A percentile compares a stretch with the other conserved stretches of the same genome.
phyloP scores from a whole-genome alignment of 495 filamentous ascomycete genomes.

The Penicillium maclennaniae region DNA sequence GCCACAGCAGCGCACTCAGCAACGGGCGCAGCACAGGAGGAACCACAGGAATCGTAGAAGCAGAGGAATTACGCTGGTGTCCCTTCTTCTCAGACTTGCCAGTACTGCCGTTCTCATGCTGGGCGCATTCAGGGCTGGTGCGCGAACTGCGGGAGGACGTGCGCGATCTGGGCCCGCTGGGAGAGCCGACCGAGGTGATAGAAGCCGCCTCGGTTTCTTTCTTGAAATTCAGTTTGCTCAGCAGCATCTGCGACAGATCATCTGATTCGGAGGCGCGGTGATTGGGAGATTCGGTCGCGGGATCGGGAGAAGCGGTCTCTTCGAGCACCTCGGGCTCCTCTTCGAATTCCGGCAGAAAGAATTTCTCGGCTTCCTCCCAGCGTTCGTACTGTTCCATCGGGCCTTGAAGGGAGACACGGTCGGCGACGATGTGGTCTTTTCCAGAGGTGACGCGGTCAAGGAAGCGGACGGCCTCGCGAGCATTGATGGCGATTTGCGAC shows the following conservation, averaged over 20 bases:
- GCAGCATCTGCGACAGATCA: conserved; percentile 48
- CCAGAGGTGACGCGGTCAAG: conserved; percentile 60
- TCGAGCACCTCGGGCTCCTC: conserved; percentile 35
- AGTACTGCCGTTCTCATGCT: conserved; percentile 28
- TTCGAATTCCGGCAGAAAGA: conserved; percentile 52
- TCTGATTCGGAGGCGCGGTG: conserved; percentile 22
- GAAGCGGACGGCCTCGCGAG: conserved; percentile 60
- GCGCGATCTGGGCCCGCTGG: conserved; percentile 40
- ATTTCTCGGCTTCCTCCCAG: conserved; percentile 62
- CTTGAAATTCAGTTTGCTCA: conserved; percentile 51
- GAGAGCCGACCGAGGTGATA: conserved; percentile 47
- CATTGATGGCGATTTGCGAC: conserved; percentile 55
- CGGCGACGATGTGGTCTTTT: conserved; percentile 46
- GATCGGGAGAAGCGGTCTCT: conserved; percentile 14
- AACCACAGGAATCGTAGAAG: conserved; percentile 34
- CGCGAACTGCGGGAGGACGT: conserved; percentile 51
- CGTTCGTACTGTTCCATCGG: conserved; percentile 55
- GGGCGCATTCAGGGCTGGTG: conserved; percentile 46
- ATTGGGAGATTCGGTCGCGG: conserved; percentile 15
- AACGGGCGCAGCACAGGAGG: conserved; percentile 51
- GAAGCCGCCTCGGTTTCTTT: conserved; percentile 46
- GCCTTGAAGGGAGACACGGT: conserved; percentile 50
- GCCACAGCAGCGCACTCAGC: conserved; percentile 60
- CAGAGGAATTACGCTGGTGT: conserved; percentile 38
- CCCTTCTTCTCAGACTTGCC: conserved; percentile 23